Evolutionary conservation across 2,329 filamentous ascomycete species (phyloP).

Genomic region (Parascedosporium putredinis): DNA sequence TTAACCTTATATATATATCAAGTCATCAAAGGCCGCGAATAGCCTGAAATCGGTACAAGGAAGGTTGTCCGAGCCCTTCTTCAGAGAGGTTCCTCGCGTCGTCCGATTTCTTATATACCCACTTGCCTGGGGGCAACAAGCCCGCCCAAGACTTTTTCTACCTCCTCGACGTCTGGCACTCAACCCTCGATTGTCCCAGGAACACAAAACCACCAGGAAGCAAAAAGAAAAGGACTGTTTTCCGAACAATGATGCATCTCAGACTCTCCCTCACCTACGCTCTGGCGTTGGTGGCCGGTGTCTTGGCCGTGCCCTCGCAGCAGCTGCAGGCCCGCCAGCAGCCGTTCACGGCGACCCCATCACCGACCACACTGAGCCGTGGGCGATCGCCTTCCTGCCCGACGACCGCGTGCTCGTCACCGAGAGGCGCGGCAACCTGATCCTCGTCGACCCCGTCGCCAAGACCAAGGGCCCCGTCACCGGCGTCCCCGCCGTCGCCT

Average conservation of each 20-base stretch:
- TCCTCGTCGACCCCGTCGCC: constrained; percentile 19
- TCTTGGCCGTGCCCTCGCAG: constrained; percentile 18
- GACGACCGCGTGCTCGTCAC: constrained; percentile 22
- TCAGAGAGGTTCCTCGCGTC: no score
- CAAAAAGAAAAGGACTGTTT: no score
- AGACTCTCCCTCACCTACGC: constrained; percentile 19
- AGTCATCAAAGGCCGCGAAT: constrained; percentile 13
- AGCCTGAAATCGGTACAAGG: constrained; percentile 15
- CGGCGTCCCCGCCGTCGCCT: constrained; percentile 21
- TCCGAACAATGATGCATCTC: constrained; percentile 18
- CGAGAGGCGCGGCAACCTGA: constrained; percentile 20
- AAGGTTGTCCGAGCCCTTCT: constrained; percentile 13
- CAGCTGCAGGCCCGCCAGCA: constrained; percentile 18
- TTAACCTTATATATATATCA: constrained; percentile 5
- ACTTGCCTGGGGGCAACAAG: constrained; percentile 14
- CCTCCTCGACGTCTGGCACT: constrained; percentile 14
- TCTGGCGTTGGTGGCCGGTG: constrained; percentile 19
- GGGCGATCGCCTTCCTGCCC: constrained; percentile 22
- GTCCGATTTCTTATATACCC: constrained; percentile 19
- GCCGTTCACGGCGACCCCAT: constrained; percentile 16
- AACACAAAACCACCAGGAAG: constrained; percentile 16
- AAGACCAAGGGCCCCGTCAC: constrained; percentile 20
- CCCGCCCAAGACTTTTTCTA: constrained; percentile 8
- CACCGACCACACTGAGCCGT: constrained; percentile 7
- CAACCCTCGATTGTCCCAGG: constrained; percentile 15